These are phyloP conservation scores for Cucurbita maxima DNA, from an alignment of 306 rosid species.

Conservation along the genomic window DNA sequence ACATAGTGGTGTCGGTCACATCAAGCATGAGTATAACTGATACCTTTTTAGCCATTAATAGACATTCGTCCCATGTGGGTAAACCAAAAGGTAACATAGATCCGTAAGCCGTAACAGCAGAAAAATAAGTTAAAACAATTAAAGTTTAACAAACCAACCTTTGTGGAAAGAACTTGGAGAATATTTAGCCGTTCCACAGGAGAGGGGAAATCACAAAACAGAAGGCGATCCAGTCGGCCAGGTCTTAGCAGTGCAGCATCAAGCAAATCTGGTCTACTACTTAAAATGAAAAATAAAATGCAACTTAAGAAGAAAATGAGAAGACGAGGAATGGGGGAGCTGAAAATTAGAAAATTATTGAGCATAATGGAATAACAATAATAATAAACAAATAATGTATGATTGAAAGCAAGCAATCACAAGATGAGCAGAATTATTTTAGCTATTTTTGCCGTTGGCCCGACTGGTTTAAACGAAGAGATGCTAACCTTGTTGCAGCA, in stretches of 20 bases:
- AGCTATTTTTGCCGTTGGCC: background rate
- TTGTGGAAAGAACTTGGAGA: constrained; percentile 68
- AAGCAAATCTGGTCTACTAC: constrained; percentile 97
- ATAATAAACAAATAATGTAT: background rate
- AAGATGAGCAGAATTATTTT: background rate
- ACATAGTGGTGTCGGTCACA: background rate
- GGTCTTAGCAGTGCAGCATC: constrained; percentile 95
- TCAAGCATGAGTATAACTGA: background rate
- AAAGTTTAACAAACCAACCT: constrained; percentile 32
- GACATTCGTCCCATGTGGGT: background rate
- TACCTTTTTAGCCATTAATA: background rate
- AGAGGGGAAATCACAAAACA: constrained; percentile 87
- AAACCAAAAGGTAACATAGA: background rate
- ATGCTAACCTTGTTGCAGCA: constrained; percentile 93
- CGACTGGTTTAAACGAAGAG: background rate
- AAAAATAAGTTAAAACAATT: background rate
- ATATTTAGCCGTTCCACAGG: constrained; percentile 65
- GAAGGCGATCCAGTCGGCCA: constrained; percentile 89
- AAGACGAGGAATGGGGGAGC: background rate
- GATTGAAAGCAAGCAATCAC: background rate
- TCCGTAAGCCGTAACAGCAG: background rate
- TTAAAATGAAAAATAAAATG: constrained; percentile 23
- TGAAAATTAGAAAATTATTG: background rate
- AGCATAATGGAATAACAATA: background rate
- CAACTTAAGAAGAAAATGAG: background rate